phyloP scores from a whole-genome alignment of 2,329 filamentous ascomycete genomes.

The Cladosporium sp. region DNA sequence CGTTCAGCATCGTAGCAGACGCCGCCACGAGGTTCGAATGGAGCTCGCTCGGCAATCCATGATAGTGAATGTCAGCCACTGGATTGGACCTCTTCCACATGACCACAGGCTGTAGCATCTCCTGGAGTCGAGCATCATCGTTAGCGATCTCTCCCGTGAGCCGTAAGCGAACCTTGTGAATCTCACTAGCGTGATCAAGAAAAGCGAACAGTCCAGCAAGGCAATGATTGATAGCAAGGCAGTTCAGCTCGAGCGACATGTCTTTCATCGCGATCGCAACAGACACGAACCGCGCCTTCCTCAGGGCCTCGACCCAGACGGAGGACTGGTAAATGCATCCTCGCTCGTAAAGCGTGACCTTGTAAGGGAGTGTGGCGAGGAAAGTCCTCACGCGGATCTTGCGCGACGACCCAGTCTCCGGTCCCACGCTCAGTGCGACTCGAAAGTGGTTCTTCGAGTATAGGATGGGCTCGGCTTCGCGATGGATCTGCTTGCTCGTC shows the following conservation, averaged over 20 bases:
- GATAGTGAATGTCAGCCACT: not conserved
- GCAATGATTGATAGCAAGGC: not conserved
- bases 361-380: not conserved
- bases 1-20: not conserved
- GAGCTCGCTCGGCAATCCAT: not conserved
- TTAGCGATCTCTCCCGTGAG: not conserved
- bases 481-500: not conserved
- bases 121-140: not conserved
- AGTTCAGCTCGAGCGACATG: not conserved
- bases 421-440: not conserved
- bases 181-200: not conserved
- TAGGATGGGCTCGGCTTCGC: not conserved
- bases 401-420: not conserved
- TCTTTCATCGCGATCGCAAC: not conserved
- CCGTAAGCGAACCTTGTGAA: not conserved
- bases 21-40: not conserved
- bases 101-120: not conserved
- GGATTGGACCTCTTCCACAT: not conserved
- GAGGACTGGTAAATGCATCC: not conserved
- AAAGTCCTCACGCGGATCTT: not conserved
- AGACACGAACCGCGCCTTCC: not conserved
- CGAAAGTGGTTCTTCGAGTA: not conserved
- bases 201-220: not conserved
- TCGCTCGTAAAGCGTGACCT: not conserved
- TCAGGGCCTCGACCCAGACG: not conserved